phyloP scores from a whole-genome alignment of 2,329 filamentous ascomycete species.

The Fusarium sp. region DNA sequence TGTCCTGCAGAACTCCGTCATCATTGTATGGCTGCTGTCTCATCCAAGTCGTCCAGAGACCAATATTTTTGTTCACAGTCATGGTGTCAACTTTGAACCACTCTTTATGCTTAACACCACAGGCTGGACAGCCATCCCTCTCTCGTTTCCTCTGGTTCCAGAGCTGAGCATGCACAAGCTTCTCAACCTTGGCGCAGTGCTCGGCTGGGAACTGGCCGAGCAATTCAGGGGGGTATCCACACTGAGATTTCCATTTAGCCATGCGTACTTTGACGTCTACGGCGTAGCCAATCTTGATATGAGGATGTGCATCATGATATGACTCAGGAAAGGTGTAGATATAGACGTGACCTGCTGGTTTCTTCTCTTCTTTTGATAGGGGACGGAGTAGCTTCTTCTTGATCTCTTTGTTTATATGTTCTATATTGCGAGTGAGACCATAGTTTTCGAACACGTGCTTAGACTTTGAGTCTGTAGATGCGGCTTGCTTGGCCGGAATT shows the following conservation, averaged over 20 bases:
- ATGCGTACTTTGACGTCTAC: conserved; percentile 43
- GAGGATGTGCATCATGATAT: conserved; percentile 25
- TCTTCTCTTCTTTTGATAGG: not conserved
- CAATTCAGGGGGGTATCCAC: conserved; percentile 45
- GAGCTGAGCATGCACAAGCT: conserved; percentile 50
- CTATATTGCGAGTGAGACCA: conserved; percentile 7
- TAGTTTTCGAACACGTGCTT: conserved; percentile 42
- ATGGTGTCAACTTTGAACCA: conserved; percentile 48
- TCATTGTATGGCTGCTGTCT: conserved; percentile 49
- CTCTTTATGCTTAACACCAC: conserved; percentile 44
- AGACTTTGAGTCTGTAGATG: not conserved
- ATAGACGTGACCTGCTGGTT: conserved; percentile 43
- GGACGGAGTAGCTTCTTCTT: conserved; percentile 27
- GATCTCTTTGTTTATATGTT: conserved; percentile 37
- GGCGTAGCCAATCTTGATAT: conserved; percentile 52
- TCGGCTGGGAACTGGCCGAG: conserved; percentile 31
- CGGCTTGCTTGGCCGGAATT: not conserved
- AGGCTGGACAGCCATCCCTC: conserved; percentile 40
- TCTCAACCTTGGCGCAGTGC: conserved; percentile 49
- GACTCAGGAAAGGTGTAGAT: conserved; percentile 44
- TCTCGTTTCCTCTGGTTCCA: conserved; percentile 47
- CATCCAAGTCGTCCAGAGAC: conserved; percentile 50
- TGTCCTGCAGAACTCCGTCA: conserved; percentile 39
- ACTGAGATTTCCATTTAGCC: conserved; percentile 40
- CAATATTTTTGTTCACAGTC: conserved; percentile 35